phyloP scores from a whole-genome alignment of 306 rosid genomes.

The Myrica gale region DNA sequence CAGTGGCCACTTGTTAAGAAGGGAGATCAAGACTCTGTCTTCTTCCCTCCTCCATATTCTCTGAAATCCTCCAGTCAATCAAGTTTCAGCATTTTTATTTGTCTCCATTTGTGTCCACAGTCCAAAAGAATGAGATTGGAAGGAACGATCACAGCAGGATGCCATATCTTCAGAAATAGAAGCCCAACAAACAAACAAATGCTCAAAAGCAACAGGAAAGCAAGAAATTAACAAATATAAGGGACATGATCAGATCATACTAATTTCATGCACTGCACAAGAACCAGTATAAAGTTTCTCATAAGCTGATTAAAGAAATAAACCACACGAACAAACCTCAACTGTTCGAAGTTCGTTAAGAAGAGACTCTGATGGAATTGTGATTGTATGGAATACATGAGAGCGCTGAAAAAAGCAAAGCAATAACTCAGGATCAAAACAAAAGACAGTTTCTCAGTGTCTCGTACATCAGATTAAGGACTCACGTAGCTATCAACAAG shows the following conservation, averaged over 20 bases:
- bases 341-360: constrained; percentile 92
- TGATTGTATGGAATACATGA: constrained; percentile 82
- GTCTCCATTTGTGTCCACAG: constrained; percentile 2
- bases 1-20: neutral
- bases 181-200: neutral
- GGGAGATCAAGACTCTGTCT: constrained; percentile 7
- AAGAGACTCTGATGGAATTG: constrained; percentile 90
- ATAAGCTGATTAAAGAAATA: constrained; percentile 11
- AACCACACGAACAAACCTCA: constrained; percentile 59
- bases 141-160: neutral
- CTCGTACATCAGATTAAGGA: constrained; percentile 8
- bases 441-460: constrained; percentile 2
- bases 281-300: constrained; percentile 4
- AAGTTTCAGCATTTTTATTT: constrained; percentile 12
- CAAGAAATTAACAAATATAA: neutral
- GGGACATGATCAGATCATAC: neutral
- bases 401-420: constrained; percentile 66
- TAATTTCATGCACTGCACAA: neutral
- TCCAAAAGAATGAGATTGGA: neutral
- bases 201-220: neutral
- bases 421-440: constrained; percentile 20
- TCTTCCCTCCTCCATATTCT: constrained; percentile 10
- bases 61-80: neutral
- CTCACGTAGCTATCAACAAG: constrained; percentile 79
- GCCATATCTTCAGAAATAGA: neutral